Evolutionary conservation across 1,284 basidiomycete genomes (phyloP).

Genomic region (Papiliotrema laurentii): DNA sequence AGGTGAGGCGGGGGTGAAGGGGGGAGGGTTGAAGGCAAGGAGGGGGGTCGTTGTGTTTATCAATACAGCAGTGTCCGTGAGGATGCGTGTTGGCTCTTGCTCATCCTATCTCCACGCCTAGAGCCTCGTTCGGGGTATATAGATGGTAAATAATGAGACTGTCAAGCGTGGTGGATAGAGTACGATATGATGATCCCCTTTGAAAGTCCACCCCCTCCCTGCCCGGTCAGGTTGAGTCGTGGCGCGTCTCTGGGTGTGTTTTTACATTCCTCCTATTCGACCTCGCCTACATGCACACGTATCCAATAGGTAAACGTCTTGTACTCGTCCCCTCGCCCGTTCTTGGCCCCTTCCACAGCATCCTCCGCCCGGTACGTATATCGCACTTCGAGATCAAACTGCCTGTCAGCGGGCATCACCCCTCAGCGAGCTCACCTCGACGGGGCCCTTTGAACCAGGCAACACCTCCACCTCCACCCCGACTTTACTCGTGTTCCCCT

Average conservation of each 20-base stretch:
- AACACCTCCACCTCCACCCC: constrained; percentile 48
- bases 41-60: no score
- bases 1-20: not conserved
- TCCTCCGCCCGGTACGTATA: constrained; percentile 91
- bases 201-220: no score
- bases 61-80: no score
- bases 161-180: no score
- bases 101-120: no score
- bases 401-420: not conserved
- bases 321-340: constrained; percentile 31
- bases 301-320: constrained; percentile 47
- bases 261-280: constrained; percentile 12
- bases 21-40: not conserved
- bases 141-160: no score
- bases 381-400: constrained; percentile 89
- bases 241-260: no score
- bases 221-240: no score
- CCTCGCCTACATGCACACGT: constrained; percentile 33
- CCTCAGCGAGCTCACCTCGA: constrained; percentile 20
- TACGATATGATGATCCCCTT: no score
- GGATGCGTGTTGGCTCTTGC: no score
- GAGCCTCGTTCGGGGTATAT: no score
- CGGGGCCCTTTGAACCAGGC: constrained; percentile 12
- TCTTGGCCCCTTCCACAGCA: constrained; percentile 13
- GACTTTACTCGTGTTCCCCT: constrained; percentile 79